Evolutionary conservation across 2,329 filamentous ascomycete genomes (phyloP), one percentile per base, ranked within the genome.

Genomic region (Colletotrichum sansevieriae): DNA sequence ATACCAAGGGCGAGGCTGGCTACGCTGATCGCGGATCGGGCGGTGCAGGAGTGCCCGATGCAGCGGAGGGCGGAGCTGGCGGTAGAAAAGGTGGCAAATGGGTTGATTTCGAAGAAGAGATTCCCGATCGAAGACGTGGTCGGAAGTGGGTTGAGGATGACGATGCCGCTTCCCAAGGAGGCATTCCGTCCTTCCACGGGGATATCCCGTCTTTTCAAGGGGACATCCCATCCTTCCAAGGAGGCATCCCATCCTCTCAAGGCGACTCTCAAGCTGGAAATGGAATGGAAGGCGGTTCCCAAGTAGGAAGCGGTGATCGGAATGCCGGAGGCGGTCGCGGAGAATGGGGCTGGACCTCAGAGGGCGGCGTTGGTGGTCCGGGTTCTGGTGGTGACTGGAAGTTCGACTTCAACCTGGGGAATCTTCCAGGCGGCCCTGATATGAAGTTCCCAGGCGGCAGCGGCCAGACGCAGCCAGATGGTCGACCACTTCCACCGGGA

Each of bases 301-400:
- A 43, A 43, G 12, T 5, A 9, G 7, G n/a, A 43, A 43, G 39
- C 12, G 39, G 43, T 1, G 15, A 46, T 46, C 43, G n/a, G 43
- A 46, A 46, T 46, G 43, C 18, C 43, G 43, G 43, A 9, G 43
- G 43, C 9, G 43, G 43, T 18, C 43, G 43, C 18, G 11, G 15
- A 9, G 43, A 46, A 39, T 39, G 37, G 37, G 13, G 37, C 18
- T 46, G 43, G 43, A 46, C 43, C 13, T 46, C 18, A 3, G 43
- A 46, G 11, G 18, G 15, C 15, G 43, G 20, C 20, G 5, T 11
- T 13, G 52, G 29, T 2, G 52, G 29, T 6, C n/a, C 35, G 8
- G 25, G 22, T 52, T n/a, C 47, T 29, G 25, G 47, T 29, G 46
- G 49, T 35, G 12, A 52, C 12, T 52, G 49, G 49, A 29, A 52